phyloP scores from a whole-genome alignment of 345 rosid genomes.

The Geranium rotundifolium region DNA sequence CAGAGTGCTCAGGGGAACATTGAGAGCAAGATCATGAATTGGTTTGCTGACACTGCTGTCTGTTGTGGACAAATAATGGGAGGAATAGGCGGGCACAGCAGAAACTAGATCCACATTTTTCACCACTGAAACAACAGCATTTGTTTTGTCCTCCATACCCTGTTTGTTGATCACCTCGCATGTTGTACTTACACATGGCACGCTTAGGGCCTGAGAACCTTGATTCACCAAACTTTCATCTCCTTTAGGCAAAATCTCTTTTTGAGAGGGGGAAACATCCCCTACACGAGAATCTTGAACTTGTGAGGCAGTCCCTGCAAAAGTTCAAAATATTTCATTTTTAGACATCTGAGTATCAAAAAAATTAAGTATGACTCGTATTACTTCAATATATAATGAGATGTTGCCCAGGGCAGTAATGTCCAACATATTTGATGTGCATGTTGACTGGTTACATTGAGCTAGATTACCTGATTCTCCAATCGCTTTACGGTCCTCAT shows the following conservation, averaged over 20 bases:
- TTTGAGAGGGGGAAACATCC: too few species aligned
- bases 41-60: slow-evolving; percentile 2
- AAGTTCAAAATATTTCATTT: too few species aligned
- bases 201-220: background rate
- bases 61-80: background rate
- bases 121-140: background rate
- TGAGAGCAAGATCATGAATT: slow-evolving; percentile 15
- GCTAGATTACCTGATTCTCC: background rate
- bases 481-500: too few species aligned
- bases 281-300: too few species aligned
- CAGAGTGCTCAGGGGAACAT: slow-evolving; percentile 16
- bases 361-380: too few species aligned
- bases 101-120: background rate
- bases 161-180: background rate
- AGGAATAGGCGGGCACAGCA: background rate
- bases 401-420: too few species aligned
- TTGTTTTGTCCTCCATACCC: background rate
- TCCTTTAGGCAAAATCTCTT: background rate
- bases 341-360: too few species aligned
- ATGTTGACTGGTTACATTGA: background rate
- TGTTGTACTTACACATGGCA: background rate
- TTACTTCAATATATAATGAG: too few species aligned
- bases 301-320: background rate
- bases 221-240: background rate
- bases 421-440: too few species aligned